phyloP scores from a whole-genome alignment of 495 filamentous ascomycete genomes.

The Penicillium parvum region DNA sequence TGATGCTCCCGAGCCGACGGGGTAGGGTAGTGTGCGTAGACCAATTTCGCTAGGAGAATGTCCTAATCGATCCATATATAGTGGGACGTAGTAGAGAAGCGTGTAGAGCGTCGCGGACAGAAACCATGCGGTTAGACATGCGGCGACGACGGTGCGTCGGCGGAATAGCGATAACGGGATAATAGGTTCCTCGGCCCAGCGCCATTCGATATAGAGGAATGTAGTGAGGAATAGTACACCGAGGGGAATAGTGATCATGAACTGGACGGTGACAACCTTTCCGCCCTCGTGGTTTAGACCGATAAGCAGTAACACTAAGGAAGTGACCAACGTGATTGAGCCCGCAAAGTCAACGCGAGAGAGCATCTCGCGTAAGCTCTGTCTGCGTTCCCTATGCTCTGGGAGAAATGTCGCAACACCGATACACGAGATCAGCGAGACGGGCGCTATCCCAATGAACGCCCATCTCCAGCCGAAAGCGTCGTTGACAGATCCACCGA shows the following conservation, averaged over 20 bases:
- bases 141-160: constrained; percentile 9
- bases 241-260: constrained; percentile 1
- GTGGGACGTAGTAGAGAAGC: constrained; percentile 11
- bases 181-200: constrained; percentile 14
- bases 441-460: constrained; percentile 12
- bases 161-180: constrained; percentile 13
- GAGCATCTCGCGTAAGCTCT: constrained; percentile 1
- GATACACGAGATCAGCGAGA: constrained; percentile 7
- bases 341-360: constrained; percentile 14
- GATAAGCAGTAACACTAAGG: constrained; percentile 8
- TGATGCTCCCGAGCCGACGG: constrained; percentile 7
- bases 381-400: background rate
- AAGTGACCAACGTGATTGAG: constrained; percentile 7
- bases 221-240: background rate
- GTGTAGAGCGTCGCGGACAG: constrained; percentile 12
- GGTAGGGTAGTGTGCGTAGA: constrained; percentile 8
- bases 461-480: constrained; percentile 15
- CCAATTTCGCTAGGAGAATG: constrained; percentile 11
- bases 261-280: background rate
- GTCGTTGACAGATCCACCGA: constrained; percentile 14
- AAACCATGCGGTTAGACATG: constrained; percentile 18
- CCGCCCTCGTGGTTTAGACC: constrained; percentile 12
- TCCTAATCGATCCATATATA: constrained; percentile 14
- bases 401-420: constrained; percentile 11
- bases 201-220: constrained; percentile 10